Base-by-base conservation (phyloP, 1,284 basidiomycete species). In the Testicularia cyperi region DNA sequence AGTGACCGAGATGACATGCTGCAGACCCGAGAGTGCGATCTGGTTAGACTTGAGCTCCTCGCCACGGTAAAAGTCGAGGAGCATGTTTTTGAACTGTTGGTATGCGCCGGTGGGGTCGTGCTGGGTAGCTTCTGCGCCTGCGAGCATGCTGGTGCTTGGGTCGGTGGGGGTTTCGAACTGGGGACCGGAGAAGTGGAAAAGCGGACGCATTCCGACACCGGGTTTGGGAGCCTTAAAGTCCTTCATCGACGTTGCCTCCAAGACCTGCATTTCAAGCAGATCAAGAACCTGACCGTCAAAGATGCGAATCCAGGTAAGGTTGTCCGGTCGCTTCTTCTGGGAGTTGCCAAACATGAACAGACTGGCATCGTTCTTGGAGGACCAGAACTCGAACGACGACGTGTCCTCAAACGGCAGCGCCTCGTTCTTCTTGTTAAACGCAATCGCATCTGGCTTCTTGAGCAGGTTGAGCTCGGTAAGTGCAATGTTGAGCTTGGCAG, bases 371-470 rank as follows among this genome's bases (percentile, higher is more conserved):
- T 98, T 98, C 80, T 98, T 99, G 26, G 80, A 73, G 1, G 86
- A 81, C 88, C 92, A 99, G 78, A 98, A 98, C 68, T 90, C 90
- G 45, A 99, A 89, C 88, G 13, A 82, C 71, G 62, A 58, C 1
- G 65, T 57, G 55, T 90, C 83, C 70, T 96, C 94, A 74, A 99
- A 97, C 2, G 95, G 95, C 38, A 88, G 86, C 14, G 97, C 84
- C 28, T 81, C 79, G 78, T 97, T 97, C 80, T 96, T 97, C 79
- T 95, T 96, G 46, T 87, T 88, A 79, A 98, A 99, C 13, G 89
- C 84, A 64, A 97, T 88, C 2, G 86, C 86, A 68, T 95, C 61
- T 1, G 74, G 74, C 45, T 76, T 76, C 51, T 76, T 76, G 49
- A 76, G 67, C 28, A 65, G 45, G 33, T 63, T 57, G 25, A 65